Evolutionary conservation across 306 rosid species (phyloP), one percentile per base, ranked within the genome.

Genomic region (Luffa acutangula): DNA sequence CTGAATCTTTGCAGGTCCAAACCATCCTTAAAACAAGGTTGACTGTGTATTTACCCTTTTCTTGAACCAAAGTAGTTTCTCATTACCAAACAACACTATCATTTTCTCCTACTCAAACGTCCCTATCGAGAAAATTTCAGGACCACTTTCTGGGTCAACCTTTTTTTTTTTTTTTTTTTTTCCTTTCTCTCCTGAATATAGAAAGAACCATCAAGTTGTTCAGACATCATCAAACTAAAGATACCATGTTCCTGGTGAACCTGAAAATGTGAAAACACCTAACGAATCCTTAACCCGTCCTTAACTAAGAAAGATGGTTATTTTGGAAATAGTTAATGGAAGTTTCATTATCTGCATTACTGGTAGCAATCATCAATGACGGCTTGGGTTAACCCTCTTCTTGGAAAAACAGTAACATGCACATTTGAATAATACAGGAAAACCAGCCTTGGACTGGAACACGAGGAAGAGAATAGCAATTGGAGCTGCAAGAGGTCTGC

Each of bases 401-500:
- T 31, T 31, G 25, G 48, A 3, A 66, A 66, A 66, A 66, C 73
- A 36, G 10, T 48, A 21, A 31, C 56, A 46, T 76, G 66, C 20
- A 51, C 43, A 49, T 48, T 52, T 79, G 9, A 33, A 31, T 78
- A 84, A 79, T 79, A 79, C 82, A 95, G 98, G 93, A 42, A 95
- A 95, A 72, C 98, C 98, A 17, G 91, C 95, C 31, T 83, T 95
- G 51, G 98, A 95, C 77, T 95, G 98, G 98, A 92, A 90, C 70
- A 87, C 97, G 4, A 89, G 98, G 91, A 92, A 95, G 89, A 87
- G 91, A 80, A 92, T 95, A 76, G 97, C 98, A 43, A 89, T 95
- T 53, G 98, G 98, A 79, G 97, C 98, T 80, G 97, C 98, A 15
- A 89, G 98, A 84, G 98, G 98, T 37, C 97, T 95, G 76, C 80